Evolutionary conservation across 2,329 filamentous ascomycete species (phyloP), one percentile per base, ranked within the genome.

Genomic region (Hypoxylon sp.): DNA sequence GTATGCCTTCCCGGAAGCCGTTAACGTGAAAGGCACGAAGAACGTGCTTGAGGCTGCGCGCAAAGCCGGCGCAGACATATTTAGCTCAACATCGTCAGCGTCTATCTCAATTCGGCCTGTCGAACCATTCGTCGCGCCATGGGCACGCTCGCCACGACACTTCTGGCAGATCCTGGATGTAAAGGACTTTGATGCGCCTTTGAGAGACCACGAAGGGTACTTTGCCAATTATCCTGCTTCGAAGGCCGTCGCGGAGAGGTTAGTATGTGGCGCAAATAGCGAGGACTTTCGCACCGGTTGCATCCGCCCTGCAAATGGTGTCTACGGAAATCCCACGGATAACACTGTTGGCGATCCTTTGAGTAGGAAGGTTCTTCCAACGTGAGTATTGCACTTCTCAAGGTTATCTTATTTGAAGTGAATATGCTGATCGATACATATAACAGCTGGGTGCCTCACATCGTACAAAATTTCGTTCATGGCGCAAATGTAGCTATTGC

Each of bases 41-140:
- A 84, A 87, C 69, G 81, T 87, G 0, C 74, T 89, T 5, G 76
- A 79, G 7, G 84, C 84, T 0, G 84, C 86, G 2, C 82, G 79
- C 64, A 74, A 73, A 1, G 79, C 80, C 5, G 84, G 83, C 1
- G 85, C 86, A 2, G 82, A 81, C 61, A 77, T 86, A 69, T 84
- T 89, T 62, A 81, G 88, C 71, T 80, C 81, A 44, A 89, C 86
- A 0, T 88, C 86, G 0, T 87, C 85, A 6, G 83, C 79, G 20
- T 85, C 84, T 2, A 78, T 86, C 37, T 77, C 77, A 31, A 76
- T 84, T 66, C 40, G 48, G 14, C 71, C 71, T 3, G 68, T 66
- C 10, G 61, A 70, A 20, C 74, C 75, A 1, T 73, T 71, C 48
- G 77, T 83, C 60, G 73, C 77, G 33, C 83, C 82, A 0, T 88